Evolutionary conservation across 345 rosid genomes (phyloP).

Genomic region (Triadica sebifera): DNA sequence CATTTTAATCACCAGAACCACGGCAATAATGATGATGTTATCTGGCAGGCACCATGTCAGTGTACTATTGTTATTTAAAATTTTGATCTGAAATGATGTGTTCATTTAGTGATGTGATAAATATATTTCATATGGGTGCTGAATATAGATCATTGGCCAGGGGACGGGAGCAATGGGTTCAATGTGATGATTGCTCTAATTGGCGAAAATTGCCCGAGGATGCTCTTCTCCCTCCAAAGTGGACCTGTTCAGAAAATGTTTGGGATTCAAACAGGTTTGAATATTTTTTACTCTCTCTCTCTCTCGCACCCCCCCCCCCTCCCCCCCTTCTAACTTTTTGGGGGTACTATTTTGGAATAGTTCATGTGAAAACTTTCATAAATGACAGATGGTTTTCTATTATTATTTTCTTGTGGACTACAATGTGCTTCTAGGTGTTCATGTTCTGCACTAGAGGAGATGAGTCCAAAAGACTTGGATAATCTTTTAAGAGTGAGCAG

Average conservation of each 20-base stretch:
- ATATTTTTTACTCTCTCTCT: not conserved
- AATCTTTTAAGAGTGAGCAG: conserved; percentile 44
- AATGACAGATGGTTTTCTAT: not conserved
- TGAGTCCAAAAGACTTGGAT: conserved; percentile 58
- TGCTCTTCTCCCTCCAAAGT: conserved; percentile 68
- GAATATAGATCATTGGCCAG: conserved; percentile 34
- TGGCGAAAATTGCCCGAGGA: conserved; percentile 77
- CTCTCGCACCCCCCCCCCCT: no score
- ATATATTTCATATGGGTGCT: conserved; percentile 1
- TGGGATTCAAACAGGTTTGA: conserved; percentile 69
- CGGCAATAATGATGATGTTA: not conserved
- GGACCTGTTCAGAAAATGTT: conserved; percentile 72
- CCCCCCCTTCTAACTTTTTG: no score
- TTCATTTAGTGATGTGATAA: not conserved
- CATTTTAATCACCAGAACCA: not conserved
- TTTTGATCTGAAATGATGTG: not conserved
- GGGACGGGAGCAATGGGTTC: conserved; percentile 75
- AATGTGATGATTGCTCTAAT: conserved; percentile 80
- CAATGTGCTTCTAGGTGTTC: conserved; percentile 47
- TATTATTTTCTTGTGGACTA: conserved; percentile 8
- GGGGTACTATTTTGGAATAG: not conserved
- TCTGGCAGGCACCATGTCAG: not conserved
- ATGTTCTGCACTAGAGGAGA: conserved; percentile 68
- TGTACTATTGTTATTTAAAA: not conserved
- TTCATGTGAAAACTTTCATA: not conserved